A percentile compares a stretch with the other conserved stretches of the same genome.
Evolutionary conservation across 768 basidiomycete genomes (phyloP).

Genomic region (Russula vinacea): DNA sequence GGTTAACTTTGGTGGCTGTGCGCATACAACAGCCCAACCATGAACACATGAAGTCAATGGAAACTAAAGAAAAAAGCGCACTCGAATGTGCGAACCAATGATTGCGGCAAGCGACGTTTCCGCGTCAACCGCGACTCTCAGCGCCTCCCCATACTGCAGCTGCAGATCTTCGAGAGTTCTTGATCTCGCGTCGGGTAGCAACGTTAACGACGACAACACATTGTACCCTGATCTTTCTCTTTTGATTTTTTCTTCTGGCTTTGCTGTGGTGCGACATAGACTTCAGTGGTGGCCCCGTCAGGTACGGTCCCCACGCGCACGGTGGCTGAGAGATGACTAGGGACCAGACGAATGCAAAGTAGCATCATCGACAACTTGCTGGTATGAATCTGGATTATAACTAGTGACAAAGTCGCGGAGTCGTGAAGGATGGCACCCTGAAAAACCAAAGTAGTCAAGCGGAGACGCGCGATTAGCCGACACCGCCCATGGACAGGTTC

Average conservation of each 20-base stretch:
- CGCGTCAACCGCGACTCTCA: slow-evolving; percentile 74
- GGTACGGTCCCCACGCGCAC: slow-evolving; percentile 74
- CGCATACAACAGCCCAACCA: slow-evolving; percentile 23
- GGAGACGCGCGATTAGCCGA: neutral
- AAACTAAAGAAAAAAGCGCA: slow-evolving; percentile 39
- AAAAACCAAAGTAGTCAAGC: slow-evolving; percentile 21
- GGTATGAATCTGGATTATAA: slow-evolving; percentile 50
- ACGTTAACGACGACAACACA: slow-evolving; percentile 44
- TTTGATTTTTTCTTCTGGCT: slow-evolving; percentile 53
- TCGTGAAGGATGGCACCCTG: slow-evolving; percentile 75
- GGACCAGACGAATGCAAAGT: slow-evolving; percentile 80
- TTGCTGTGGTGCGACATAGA: slow-evolving; percentile 74
- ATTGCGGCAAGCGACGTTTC: slow-evolving; percentile 74
- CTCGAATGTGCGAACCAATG: slow-evolving; percentile 81
- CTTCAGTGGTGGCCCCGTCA: slow-evolving; percentile 57
- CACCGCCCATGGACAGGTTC: slow-evolving; percentile 18
- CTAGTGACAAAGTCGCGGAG: slow-evolving; percentile 64
- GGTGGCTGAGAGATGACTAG: slow-evolving; percentile 67
- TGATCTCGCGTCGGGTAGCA: slow-evolving; percentile 55
- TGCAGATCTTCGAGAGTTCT: slow-evolving; percentile 56
- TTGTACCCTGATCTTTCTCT: slow-evolving; percentile 49
- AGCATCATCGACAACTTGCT: slow-evolving; percentile 72
- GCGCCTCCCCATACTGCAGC: slow-evolving; percentile 52
- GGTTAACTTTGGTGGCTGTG: slow-evolving; percentile 72
- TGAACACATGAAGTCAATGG: slow-evolving; percentile 13